phyloP scores from a whole-genome alignment of 495 filamentous ascomycete genomes.

The Neurospora intermedia region DNA sequence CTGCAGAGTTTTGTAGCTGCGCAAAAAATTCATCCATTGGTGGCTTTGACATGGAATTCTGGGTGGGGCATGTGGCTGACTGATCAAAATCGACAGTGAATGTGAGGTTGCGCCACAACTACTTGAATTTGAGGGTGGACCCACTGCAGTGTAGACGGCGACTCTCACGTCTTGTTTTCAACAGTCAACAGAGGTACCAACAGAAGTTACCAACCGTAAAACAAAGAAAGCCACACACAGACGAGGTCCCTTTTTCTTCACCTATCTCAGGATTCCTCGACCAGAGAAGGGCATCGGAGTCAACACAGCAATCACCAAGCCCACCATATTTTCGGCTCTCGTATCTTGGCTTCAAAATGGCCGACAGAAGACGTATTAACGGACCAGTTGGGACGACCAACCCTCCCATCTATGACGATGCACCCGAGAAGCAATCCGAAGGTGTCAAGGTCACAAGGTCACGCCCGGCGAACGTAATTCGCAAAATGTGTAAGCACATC shows the following conservation, averaged over 20 bases:
- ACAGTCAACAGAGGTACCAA: not conserved
- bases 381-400: slow-evolving; percentile 68
- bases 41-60: slow-evolving; percentile 6
- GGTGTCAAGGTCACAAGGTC: slow-evolving; percentile 28
- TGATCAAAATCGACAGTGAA: not conserved
- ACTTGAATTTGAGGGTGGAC: not conserved
- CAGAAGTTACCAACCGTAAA: not conserved
- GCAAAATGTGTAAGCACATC: slow-evolving; percentile 67
- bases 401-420: slow-evolving; percentile 56
- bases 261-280: not conserved
- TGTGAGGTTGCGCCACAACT: not conserved
- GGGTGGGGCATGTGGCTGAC: not conserved
- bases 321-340: not conserved
- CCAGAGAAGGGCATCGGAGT: not conserved
- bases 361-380: slow-evolving; percentile 85
- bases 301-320: slow-evolving; percentile 3
- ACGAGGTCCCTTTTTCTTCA: not conserved
- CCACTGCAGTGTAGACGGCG: not conserved
- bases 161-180: not conserved
- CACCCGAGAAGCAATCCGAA: slow-evolving; percentile 30
- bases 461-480: slow-evolving; percentile 47
- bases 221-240: not conserved
- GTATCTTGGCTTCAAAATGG: slow-evolving; percentile 40
- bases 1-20: not conserved
- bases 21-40: not conserved